Percentiles rank a stretch among this genome's conserved stretches.
These are phyloP conservation scores for Candida dajiaensis DNA, from an alignment of 805 yeast genomes.

Conservation along the genomic window DNA sequence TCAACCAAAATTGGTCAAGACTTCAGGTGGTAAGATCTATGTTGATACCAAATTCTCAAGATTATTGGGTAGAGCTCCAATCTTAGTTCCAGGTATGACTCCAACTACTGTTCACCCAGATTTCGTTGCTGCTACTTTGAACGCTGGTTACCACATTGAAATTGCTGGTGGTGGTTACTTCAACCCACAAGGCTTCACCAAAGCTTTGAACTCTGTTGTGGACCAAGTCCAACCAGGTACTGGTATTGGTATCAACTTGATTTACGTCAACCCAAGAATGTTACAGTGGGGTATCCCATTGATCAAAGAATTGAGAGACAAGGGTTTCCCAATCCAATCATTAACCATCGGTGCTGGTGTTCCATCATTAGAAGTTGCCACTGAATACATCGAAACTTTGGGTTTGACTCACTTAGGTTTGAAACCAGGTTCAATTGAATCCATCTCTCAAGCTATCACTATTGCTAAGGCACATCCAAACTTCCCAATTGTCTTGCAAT, in stretches of 20 bases:
- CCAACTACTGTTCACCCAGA: constrained; percentile 95
- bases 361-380: constrained; percentile 94
- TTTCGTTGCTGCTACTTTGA: constrained; percentile 88
- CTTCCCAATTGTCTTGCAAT: constrained; percentile 96
- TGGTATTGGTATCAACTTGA: constrained; percentile 86
- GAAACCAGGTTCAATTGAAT: constrained; percentile 96
- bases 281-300: constrained; percentile 98
- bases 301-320: constrained; percentile 79
- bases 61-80: constrained; percentile 89
- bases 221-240: constrained; percentile 71
- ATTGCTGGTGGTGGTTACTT: constrained; percentile 99
- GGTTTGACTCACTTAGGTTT: constrained; percentile 92
- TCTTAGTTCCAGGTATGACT: constrained; percentile 99
- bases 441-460: constrained; percentile 76
- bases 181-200: constrained; percentile 59
- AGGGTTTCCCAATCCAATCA: constrained; percentile 94
- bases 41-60: constrained; percentile 94
- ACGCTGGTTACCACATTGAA: constrained; percentile 96
- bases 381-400: constrained; percentile 89
- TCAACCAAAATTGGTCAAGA: constrained; percentile 80
- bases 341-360: constrained; percentile 99
- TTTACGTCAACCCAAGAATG: constrained; percentile 96
- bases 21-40: constrained; percentile 62
- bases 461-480: constrained; percentile 94
- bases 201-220: constrained; percentile 72